Conservation (phyloP, 257 asterid species). For the Solanum arcanum region DNA sequence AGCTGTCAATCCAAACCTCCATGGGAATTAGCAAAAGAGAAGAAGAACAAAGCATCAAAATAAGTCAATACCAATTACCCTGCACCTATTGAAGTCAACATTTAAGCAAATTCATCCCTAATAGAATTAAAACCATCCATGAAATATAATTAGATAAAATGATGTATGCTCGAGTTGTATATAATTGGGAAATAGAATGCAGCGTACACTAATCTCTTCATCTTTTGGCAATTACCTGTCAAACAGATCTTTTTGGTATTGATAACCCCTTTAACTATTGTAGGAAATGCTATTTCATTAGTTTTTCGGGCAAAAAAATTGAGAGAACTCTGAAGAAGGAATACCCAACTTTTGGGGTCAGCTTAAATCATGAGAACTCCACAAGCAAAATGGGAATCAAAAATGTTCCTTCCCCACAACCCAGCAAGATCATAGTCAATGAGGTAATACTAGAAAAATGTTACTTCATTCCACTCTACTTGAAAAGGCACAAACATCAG, state of each 20-base stretch:
- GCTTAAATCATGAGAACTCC: neutral
- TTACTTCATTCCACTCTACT: neutral
- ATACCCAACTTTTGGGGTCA: neutral
- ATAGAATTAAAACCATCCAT: neutral
- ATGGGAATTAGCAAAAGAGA: neutral
- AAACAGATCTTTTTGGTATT: neutral
- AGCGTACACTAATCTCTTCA: neutral
- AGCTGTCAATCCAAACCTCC: neutral
- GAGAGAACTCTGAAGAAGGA: neutral
- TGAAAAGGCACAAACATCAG: neutral
- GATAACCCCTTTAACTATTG: neutral
- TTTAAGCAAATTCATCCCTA: neutral
- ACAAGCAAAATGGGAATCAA: neutral
- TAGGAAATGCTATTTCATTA: neutral
- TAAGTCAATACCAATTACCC: neutral
- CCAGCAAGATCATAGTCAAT: neutral
- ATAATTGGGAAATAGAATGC: neutral
- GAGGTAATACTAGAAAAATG: neutral
- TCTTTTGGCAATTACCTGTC: neutral
- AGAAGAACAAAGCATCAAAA: neutral
- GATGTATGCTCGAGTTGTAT: neutral
- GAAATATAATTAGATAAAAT: neutral
- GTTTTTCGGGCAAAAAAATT: neutral
- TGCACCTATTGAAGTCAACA: neutral
- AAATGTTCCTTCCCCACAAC: neutral